Percentiles rank a stretch among this genome's conserved stretches.
phyloP scores from a whole-genome alignment of 306 rosid genomes.

The Canavalia gladiata region DNA sequence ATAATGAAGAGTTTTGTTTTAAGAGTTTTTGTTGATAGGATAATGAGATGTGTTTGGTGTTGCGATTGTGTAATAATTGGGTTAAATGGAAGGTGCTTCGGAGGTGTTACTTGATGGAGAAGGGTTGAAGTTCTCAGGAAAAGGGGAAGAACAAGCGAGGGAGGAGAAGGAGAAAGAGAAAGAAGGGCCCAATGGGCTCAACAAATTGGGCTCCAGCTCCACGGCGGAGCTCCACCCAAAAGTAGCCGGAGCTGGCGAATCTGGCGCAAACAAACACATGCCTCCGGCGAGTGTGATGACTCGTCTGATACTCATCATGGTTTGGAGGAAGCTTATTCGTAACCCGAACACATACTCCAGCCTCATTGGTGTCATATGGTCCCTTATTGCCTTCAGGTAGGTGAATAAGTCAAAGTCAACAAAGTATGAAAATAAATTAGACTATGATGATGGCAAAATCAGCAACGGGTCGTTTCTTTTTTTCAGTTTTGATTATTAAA shows the following conservation, averaged over 20 bases:
- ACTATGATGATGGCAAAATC: not conserved
- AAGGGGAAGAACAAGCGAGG: constrained; percentile 56
- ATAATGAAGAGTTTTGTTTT: not conserved
- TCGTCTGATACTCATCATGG: constrained; percentile 92
- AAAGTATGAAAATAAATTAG: not conserved
- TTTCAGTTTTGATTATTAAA: not conserved
- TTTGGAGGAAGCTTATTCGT: constrained; percentile 95
- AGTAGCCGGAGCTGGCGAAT: constrained; percentile 48
- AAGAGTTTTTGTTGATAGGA: too few relatives aligned
- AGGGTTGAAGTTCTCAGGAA: constrained; percentile 64
- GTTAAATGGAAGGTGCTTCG: constrained; percentile 49
- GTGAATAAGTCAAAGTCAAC: constrained; percentile 37
- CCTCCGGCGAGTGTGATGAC: constrained; percentile 99
- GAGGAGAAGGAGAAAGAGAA: constrained; percentile 56
- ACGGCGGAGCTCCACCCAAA: constrained; percentile 77
- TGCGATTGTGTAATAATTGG: not conserved
- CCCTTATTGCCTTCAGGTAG: constrained; percentile 89
- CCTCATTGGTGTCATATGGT: constrained; percentile 88
- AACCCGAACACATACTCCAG: constrained; percentile 97
- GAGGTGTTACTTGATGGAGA: constrained; percentile 60
- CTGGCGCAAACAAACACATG: constrained; percentile 67
- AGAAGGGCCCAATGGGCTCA: constrained; percentile 66
- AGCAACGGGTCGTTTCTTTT: constrained; percentile 1
- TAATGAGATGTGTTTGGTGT: not conserved
- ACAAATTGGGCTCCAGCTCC: constrained; percentile 68